Conservation (phyloP, 169 alveolate species). For the Babesia sp. region DNA sequence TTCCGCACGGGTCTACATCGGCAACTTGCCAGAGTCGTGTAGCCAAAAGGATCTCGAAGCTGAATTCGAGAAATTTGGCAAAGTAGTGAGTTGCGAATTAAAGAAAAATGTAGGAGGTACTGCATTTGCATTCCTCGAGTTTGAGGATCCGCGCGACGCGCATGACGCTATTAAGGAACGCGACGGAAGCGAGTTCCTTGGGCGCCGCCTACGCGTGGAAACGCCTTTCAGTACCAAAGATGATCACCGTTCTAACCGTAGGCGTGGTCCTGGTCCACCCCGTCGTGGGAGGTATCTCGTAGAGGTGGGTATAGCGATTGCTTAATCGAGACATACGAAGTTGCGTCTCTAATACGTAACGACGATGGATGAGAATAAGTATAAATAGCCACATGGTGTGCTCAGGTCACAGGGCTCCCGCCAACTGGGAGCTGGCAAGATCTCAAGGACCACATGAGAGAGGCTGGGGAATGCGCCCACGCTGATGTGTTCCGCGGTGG, state of each 20-base stretch:
- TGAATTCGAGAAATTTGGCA: constrained; percentile 82
- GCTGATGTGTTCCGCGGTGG: constrained; percentile 88
- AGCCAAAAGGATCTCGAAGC: constrained; percentile 79
- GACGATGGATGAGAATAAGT: neutral
- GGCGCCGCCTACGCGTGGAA: constrained; percentile 80
- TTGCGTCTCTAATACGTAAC: neutral
- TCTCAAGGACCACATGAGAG: constrained; percentile 86
- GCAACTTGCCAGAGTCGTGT: constrained; percentile 80
- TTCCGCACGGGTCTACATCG: constrained; percentile 78
- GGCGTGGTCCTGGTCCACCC: constrained; percentile 66
- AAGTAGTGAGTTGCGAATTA: constrained; percentile 71
- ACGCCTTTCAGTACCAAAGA: constrained; percentile 76
- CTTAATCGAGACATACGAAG: neutral
- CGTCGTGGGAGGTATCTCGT: constrained; percentile 57
- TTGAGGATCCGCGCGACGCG: constrained; percentile 84
- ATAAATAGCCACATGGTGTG: neutral
- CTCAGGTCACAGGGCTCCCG: constrained; percentile 79
- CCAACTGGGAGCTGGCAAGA: constrained; percentile 86
- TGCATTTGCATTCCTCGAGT: constrained; percentile 82
- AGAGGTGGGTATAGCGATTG: constrained; percentile 36
- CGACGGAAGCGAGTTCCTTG: constrained; percentile 80
- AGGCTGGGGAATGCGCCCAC: constrained; percentile 87
- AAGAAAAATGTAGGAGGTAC: constrained; percentile 78
- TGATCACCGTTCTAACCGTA: constrained; percentile 33
- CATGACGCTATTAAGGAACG: constrained; percentile 81